phyloP scores from a whole-genome alignment of 1,284 basidiomycete genomes.

The Mixia osmundae region DNA sequence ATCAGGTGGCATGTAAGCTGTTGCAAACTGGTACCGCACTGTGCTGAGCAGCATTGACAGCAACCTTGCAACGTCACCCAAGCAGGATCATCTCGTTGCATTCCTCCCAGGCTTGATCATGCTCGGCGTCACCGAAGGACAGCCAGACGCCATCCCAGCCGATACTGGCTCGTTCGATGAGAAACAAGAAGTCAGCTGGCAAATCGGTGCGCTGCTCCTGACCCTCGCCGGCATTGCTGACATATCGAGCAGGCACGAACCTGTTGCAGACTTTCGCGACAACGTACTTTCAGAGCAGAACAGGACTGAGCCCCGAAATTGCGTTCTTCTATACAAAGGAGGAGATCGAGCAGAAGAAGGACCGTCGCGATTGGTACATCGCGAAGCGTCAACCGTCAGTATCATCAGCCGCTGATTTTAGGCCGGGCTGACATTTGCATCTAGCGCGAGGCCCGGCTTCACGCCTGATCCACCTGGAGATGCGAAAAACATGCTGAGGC shows the following conservation, averaged over 20 bases:
- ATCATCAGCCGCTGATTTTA: background rate
- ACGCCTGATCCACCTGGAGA: slow-evolving; percentile 34
- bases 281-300: slow-evolving; percentile 53
- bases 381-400: slow-evolving; percentile 24
- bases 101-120: slow-evolving; percentile 33
- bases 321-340: slow-evolving; percentile 40
- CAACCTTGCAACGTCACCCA: slow-evolving; percentile 28
- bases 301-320: slow-evolving; percentile 37
- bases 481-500: slow-evolving; percentile 70
- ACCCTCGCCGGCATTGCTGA: background rate
- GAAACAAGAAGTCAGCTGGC: background rate
- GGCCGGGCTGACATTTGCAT: background rate
- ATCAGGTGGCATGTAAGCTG: slow-evolving; percentile 19
- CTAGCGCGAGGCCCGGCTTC: background rate
- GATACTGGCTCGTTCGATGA: background rate
- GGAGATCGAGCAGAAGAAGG: slow-evolving; percentile 20
- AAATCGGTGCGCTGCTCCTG: background rate
- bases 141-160: slow-evolving; percentile 22
- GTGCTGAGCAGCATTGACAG: background rate
- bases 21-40: background rate
- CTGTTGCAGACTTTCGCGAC: slow-evolving; percentile 64
- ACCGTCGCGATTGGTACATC: slow-evolving; percentile 53
- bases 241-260: slow-evolving; percentile 26
- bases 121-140: slow-evolving; percentile 46
- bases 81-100: slow-evolving; percentile 90